Conservation (phyloP, 2,329 filamentous ascomycete species). For the Fusarium veterinarium region DNA sequence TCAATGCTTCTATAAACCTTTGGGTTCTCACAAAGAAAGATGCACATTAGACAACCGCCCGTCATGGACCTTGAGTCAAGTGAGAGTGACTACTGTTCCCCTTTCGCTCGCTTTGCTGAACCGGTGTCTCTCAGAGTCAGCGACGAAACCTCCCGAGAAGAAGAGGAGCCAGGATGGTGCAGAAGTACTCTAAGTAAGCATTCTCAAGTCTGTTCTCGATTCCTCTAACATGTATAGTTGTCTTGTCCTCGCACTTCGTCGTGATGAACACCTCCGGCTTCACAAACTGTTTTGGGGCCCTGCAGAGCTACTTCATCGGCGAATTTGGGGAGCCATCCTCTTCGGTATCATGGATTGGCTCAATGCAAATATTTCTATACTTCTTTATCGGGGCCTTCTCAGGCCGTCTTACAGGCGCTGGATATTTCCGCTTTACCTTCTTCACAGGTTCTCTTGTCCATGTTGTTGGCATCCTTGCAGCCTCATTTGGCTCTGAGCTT, state of each 20-base stretch:
- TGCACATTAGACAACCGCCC: not conserved
- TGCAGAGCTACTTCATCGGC: not conserved
- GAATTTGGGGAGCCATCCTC: not conserved
- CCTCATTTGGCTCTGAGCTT: not conserved
- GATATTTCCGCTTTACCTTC: not conserved
- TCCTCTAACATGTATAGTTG: not conserved
- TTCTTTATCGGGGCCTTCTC: not conserved
- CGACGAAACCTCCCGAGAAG: rapidly evolving
- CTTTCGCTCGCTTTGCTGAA: not conserved
- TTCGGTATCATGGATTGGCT: not conserved
- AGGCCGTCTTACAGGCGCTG: not conserved
- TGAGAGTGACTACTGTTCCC: rapidly evolving
- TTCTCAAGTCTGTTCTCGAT: rapidly evolving
- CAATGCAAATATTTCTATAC: not conserved
- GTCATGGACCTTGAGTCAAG: not conserved
- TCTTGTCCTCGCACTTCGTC: not conserved
- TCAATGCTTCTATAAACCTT: no score
- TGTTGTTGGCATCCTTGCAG: not conserved
- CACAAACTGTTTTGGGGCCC: not conserved
- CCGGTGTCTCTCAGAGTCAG: rapidly evolving
- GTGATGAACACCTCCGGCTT: slow-evolving; percentile 1
- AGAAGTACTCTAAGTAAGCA: not conserved
- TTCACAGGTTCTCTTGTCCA: not conserved
- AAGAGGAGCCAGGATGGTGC: not conserved
- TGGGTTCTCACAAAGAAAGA: not conserved